phyloP scores from a whole-genome alignment of 2,329 filamentous ascomycete genomes.

The Pyricularia pennisetigena region DNA sequence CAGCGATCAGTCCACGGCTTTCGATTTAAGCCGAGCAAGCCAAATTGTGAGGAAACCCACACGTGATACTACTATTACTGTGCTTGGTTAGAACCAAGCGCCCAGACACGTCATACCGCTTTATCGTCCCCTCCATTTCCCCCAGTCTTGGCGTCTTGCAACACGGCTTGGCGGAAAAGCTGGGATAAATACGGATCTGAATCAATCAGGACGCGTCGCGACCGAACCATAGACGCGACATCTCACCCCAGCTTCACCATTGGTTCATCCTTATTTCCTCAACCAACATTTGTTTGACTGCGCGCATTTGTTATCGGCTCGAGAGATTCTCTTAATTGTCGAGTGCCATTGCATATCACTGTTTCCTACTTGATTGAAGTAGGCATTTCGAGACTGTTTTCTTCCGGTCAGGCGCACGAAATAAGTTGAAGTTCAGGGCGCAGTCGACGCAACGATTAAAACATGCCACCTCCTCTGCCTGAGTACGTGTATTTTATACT shows the following conservation, averaged over 20 bases:
- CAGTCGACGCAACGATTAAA: not conserved
- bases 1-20: too few relatives aligned
- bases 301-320: not conserved
- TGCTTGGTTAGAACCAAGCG: too few relatives aligned
- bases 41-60: too few relatives aligned
- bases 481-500: not conserved
- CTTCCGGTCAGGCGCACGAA: not conserved
- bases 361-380: too few relatives aligned
- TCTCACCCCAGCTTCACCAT: not conserved
- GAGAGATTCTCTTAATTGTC: not conserved
- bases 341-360: not conserved
- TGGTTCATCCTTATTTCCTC: too few relatives aligned
- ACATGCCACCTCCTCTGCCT: slow-evolving; percentile 5
- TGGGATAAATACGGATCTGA: not conserved
- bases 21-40: too few relatives aligned
- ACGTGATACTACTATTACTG: too few relatives aligned
- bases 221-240: not conserved
- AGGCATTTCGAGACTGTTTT: not conserved
- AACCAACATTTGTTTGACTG: not conserved
- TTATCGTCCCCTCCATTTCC: too few relatives aligned
- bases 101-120: too few relatives aligned
- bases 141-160: too few relatives aligned
- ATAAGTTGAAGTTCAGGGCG: not conserved
- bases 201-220: not conserved
- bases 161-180: not conserved